Base-by-base conservation (phyloP, 371 early-diverging fungal species). In the Mortierella sp. region DNA sequence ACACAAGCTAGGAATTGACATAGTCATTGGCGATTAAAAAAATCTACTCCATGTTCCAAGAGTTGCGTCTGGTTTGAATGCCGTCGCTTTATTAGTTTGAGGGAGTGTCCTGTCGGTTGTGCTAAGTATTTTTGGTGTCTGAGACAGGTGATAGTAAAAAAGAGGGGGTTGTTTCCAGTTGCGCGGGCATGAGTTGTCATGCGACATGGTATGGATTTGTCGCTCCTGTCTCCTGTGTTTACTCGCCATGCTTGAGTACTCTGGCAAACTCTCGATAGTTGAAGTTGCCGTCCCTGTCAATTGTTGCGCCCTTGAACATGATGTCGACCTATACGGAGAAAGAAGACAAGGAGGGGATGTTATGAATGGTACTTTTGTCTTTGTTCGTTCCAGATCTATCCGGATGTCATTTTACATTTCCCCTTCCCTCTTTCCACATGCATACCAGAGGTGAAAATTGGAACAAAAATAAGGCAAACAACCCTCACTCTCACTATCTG, bases 211-310 rank as follows among this genome's bases (percentile, higher is more conserved):
- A n/a, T n/a, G n/a, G n/a, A n/a, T n/a, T n/a, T n/a, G n/a, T 55
- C 19, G 53, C 14, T 13, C 31, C 16, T 34, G 55, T 14, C 7
- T 19, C 22, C 34, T 34, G 7, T 10, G 43, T 34, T 44, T 88
- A 96, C 86, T 97, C 97, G 61, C 98, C 97, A 78, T 97, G 97
- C 87, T 97, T 98, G 52, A 98, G 88, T 22, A 97, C 94, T 68
- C 96, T 88, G 0, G 96, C 96, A 88, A 96, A 97, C 68, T 97
- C 95, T 34, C 93, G 89, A 86, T 98, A 98, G 86, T 97, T 94
- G 85, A 98, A 96, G 66, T 93, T 89, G 37, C 94, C 94, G 19
- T 93, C 86, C 2, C 89, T 89, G 73, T 96, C 97, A 6, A 97
- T 87, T 0, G 94, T 92, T 2, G 95, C 92, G 5, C 97, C 97